A percentile compares a stretch with the other conserved stretches of the same genome.
Conservation (phyloP, 148 eudicot species). For the Vaccinium corymbosum region DNA sequence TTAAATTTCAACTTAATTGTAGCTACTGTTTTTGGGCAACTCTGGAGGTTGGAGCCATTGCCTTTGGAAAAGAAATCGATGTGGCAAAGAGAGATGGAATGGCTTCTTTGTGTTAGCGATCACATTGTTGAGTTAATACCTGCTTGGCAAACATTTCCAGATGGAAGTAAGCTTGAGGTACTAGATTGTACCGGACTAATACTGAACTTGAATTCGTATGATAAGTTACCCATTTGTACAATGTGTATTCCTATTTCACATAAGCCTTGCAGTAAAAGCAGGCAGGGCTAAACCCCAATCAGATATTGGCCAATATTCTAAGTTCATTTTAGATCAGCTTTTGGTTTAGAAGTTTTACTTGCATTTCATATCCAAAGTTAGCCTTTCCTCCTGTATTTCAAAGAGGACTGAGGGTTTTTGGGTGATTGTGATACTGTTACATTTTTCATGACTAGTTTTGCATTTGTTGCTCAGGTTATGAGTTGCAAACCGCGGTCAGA, state of each 20-base stretch:
- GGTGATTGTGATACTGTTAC: background rate
- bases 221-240: background rate
- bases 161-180: conserved; percentile 93
- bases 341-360: background rate
- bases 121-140: conserved; percentile 91
- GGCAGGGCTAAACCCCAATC: background rate
- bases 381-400: background rate
- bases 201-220: background rate
- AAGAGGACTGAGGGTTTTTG: background rate
- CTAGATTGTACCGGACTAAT: background rate
- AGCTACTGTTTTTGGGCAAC: conserved; percentile 89
- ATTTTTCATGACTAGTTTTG: conserved; percentile 9
- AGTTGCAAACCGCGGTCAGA: conserved; percentile 80
- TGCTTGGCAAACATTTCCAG: conserved; percentile 84
- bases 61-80: conserved; percentile 69
- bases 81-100: conserved; percentile 98
- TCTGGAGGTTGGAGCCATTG: conserved; percentile 94
- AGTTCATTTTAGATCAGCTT: background rate
- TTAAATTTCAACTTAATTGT: background rate
- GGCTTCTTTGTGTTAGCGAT: conserved; percentile 83
- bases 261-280: background rate
- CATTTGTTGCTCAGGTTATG: conserved; percentile 60
- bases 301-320: background rate
- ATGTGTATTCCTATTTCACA: background rate
- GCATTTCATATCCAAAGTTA: background rate